These are phyloP conservation scores for Fabrea salina DNA, from an alignment of 169 alveolate genomes.

Conservation along the genomic window DNA sequence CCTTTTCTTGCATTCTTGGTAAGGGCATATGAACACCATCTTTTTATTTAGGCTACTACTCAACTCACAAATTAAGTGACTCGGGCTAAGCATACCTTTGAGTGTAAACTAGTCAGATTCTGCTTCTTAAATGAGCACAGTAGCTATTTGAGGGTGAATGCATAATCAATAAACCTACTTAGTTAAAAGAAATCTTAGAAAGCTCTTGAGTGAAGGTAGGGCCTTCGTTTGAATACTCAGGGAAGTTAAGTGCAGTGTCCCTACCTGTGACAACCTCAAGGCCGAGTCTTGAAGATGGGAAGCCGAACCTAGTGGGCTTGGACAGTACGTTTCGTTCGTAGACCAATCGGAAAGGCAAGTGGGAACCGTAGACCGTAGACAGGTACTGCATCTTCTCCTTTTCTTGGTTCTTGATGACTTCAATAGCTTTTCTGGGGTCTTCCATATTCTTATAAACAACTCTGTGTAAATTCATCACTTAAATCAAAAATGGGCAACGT, in stretches of 20 bases:
- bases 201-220: neutral
- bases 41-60: neutral
- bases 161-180: no score
- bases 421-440: neutral
- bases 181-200: no score
- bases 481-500: no score
- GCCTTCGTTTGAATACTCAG: neutral
- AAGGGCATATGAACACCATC: constrained; percentile 20
- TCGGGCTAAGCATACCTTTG: no score
- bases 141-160: no score
- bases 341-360: neutral
- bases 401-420: neutral
- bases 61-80: no score
- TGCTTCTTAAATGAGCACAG: no score
- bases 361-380: neutral
- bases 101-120: no score
- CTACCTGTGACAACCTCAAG: neutral
- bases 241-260: neutral
- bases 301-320: neutral
- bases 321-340: constrained; percentile 6
- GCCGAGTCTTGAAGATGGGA: neutral
- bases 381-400: constrained; percentile 6
- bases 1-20: constrained; percentile 11
- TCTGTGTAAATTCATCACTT: no score
- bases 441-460: constrained; percentile 14